A percentile compares a stretch with the other conserved stretches of the same genome.
Evolutionary conservation across 2,329 filamentous ascomycete species (phyloP).

Genomic region (Aspergillus awamori): DNA sequence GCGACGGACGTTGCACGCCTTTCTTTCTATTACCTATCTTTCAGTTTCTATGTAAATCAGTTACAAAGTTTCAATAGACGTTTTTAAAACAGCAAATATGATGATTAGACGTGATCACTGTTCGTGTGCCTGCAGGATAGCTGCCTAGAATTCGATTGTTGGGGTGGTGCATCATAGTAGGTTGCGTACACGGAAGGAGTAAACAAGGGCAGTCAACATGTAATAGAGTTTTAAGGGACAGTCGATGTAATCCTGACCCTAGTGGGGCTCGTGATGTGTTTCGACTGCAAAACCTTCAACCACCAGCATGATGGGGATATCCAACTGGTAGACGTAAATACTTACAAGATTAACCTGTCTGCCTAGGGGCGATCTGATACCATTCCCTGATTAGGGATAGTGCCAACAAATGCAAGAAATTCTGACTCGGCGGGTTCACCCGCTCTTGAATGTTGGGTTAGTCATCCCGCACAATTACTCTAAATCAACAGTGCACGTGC

Average conservation of each 20-base stretch:
- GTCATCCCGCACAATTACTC: constrained; percentile 5
- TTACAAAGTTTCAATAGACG: background rate
- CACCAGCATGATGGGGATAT: no score
- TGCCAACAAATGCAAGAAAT: background rate
- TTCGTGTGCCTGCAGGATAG: background rate
- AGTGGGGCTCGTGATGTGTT: no score
- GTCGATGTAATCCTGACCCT: no score
- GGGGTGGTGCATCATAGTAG: no score
- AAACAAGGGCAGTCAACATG: no score
- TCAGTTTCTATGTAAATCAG: constrained; percentile 13
- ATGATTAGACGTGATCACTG: background rate
- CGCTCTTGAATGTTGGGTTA: constrained; percentile 5
- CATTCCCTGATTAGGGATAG: background rate
- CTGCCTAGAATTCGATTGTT: background rate
- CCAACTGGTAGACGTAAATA: no score
- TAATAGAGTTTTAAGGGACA: no score
- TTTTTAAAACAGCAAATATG: background rate
- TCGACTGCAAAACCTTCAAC: no score
- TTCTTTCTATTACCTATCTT: background rate
- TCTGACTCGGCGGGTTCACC: background rate
- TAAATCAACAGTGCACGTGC: constrained; percentile 14
- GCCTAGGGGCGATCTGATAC: background rate
- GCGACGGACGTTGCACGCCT: background rate
- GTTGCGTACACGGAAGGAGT: no score
- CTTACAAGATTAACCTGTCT: background rate